A percentile compares a stretch with the other conserved stretches of the same genome.
These are phyloP conservation scores for Marsdenia floribunda DNA, from an alignment of 257 asterid species.

Conservation along the genomic window DNA sequence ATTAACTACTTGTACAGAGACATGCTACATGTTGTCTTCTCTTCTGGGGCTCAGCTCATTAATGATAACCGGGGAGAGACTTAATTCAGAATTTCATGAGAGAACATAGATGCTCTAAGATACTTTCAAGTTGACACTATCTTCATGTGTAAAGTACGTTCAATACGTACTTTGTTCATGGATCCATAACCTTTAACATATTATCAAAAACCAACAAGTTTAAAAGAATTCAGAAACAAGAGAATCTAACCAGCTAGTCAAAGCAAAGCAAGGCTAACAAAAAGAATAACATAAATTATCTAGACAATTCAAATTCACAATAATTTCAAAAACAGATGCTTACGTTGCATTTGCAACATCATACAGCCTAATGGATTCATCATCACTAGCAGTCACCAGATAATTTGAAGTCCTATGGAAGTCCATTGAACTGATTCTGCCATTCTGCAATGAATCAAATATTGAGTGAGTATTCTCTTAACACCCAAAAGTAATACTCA, in stretches of 20 bases:
- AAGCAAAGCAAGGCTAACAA: background rate
- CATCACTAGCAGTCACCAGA: slow-evolving; percentile 96
- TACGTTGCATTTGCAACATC: slow-evolving; percentile 89
- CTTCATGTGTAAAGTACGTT: background rate
- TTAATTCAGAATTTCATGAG: background rate
- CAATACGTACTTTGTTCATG: background rate
- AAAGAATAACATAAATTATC: background rate
- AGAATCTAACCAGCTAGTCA: background rate
- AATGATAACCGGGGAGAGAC: background rate
- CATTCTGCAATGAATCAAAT: slow-evolving; percentile 53
- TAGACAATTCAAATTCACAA: background rate
- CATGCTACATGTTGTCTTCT: background rate
- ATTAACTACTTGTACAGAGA: background rate
- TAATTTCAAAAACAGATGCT: slow-evolving; percentile 24
- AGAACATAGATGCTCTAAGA: background rate
- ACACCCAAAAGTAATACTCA: background rate
- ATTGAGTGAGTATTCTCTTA: slow-evolving; percentile 12
- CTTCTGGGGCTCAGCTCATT: background rate
- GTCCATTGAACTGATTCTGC: slow-evolving; percentile 98
- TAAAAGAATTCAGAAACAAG: background rate
- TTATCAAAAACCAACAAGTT: background rate
- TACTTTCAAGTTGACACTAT: background rate
- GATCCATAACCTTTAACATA: background rate
- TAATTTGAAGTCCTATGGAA: slow-evolving; percentile 74
- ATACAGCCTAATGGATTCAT: slow-evolving; percentile 88